phyloP scores from a whole-genome alignment of 352 stramenopile genomes.

The Thalassiosira mediterranea region DNA sequence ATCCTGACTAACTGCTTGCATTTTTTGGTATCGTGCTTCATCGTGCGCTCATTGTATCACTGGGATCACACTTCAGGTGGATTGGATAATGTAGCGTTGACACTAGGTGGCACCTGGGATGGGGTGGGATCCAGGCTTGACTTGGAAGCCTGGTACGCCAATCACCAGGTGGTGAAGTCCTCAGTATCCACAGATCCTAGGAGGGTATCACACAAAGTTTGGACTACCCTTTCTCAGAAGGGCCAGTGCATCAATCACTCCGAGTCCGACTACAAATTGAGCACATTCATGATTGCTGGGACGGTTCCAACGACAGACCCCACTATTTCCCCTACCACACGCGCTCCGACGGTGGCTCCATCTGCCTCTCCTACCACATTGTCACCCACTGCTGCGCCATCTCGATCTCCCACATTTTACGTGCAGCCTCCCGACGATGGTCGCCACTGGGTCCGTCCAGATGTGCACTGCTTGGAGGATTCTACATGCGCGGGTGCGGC shows the following conservation, averaged over 20 bases:
- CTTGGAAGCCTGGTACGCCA: constrained; percentile 18
- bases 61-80: constrained; percentile 9
- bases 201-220: constrained; percentile 9
- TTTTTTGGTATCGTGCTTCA: too few relatives aligned
- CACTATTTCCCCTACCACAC: not conserved
- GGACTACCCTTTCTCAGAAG: constrained; percentile 10
- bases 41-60: too few relatives aligned
- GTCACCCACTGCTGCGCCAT: not conserved
- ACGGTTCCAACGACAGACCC: not conserved
- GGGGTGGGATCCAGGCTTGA: constrained; percentile 9
- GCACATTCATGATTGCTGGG: not conserved
- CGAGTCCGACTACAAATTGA: too few relatives aligned
- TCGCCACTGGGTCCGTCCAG: too few relatives aligned
- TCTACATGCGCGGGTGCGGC: too few relatives aligned
- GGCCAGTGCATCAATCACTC: constrained; percentile 32
- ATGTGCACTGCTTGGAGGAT: too few relatives aligned
- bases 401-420: too few relatives aligned
- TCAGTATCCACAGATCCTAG: constrained; percentile 21
- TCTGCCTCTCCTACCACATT: not conserved
- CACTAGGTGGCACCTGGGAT: constrained; percentile 35
- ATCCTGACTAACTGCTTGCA: not conserved
- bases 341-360: not conserved
- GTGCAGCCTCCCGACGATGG: too few relatives aligned
- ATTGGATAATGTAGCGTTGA: constrained; percentile 37
- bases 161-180: constrained; percentile 8